Evolutionary conservation across 2,329 filamentous ascomycete genomes (phyloP), one percentile per base, ranked within the genome.

Genomic region (Xylariaceae sp.): DNA sequence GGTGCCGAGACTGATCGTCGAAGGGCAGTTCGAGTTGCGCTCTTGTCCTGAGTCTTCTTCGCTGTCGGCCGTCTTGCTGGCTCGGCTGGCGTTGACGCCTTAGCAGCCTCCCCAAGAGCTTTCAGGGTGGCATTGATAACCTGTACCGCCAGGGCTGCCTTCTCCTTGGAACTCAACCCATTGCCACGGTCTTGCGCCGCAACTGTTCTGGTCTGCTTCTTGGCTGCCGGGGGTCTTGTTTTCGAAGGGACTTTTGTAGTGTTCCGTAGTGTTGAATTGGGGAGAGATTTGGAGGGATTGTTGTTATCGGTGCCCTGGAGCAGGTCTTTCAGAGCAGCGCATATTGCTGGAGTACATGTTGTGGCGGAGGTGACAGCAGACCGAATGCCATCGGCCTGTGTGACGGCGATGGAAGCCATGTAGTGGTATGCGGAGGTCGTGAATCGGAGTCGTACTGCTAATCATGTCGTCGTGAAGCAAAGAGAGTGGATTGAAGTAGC

Each of bases 61-160:
- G 68, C 54, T 14, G 66, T 64, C 57, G 63, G 64, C 52, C 53
- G 64, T 38, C 48, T 53, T 7, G 47, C 58, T 7, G 69, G 62
- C 12, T 68, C 64, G 2, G 66, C 47, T 4, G 60, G 54, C 1
- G 66, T 56, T 3, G 68, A 53, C 2, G 71, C 67, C 63, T 84
- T 90, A 17, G 82, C 74, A 0, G 82, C 82, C 48, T 87, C 83
- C n/a, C 77, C 76, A 3, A 92, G 75, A 10, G 79, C 75, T 61
- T 87, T 90, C 36, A 91, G 73, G 1, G 83, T 77, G 6, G 75
- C 73, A 64, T 91, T 92, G 60, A 90, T 81, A 33, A 89, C 75
- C 53, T 90, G 81, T 0, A 87, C 89, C 11, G 87, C 87, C 33
- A 91, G 70, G 40, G 80, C 74, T 44, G 82, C 83, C 65, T 78